Conservation (phyloP, 208 protist species). For the Crithidia mellificae region DNA sequence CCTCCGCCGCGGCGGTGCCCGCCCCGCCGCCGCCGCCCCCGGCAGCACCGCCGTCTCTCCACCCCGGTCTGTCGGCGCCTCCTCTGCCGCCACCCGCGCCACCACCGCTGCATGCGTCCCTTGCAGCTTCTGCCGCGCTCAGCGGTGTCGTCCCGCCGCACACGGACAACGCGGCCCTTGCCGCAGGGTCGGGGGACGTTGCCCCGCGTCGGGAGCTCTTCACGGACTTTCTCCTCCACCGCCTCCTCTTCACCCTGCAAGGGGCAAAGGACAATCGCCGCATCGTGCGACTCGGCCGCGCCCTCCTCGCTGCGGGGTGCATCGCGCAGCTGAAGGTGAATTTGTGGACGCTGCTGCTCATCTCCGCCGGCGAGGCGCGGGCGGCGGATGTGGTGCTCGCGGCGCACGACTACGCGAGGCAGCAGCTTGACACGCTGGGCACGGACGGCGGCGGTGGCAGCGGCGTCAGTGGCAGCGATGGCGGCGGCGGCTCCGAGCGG, state of each 20-base stretch:
- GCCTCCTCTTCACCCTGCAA: slow-evolving; percentile 64
- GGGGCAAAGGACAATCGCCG: slow-evolving; percentile 48
- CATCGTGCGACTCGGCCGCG: slow-evolving; percentile 47
- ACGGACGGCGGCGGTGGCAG: slow-evolving; percentile 10
- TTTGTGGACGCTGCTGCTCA: slow-evolving; percentile 72
- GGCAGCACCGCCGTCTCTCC: too few relatives aligned
- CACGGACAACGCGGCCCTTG: too few relatives aligned
- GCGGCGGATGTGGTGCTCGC: slow-evolving; percentile 62
- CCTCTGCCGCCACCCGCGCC: too few relatives aligned
- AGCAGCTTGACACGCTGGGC: slow-evolving; percentile 17
- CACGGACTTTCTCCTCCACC: slow-evolving; percentile 33
- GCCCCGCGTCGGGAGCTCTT: background rate
- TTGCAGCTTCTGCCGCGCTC: too few relatives aligned
- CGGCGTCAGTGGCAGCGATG: slow-evolving; percentile 8
- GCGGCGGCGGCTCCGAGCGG: slow-evolving; percentile 25
- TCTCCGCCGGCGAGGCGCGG: slow-evolving; percentile 59
- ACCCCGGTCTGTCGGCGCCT: too few relatives aligned
- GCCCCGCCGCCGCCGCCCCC: too few relatives aligned
- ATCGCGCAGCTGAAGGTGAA: slow-evolving; percentile 34
- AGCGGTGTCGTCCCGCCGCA: background rate
- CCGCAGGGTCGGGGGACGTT: too few relatives aligned
- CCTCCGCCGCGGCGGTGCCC: too few relatives aligned
- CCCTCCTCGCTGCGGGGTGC: slow-evolving; percentile 37
- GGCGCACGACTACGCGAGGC: slow-evolving; percentile 38
- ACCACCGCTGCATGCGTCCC: too few relatives aligned